Evolutionary conservation across 2,329 filamentous ascomycete species (phyloP).

Genomic region (Colletotrichum camelliae): DNA sequence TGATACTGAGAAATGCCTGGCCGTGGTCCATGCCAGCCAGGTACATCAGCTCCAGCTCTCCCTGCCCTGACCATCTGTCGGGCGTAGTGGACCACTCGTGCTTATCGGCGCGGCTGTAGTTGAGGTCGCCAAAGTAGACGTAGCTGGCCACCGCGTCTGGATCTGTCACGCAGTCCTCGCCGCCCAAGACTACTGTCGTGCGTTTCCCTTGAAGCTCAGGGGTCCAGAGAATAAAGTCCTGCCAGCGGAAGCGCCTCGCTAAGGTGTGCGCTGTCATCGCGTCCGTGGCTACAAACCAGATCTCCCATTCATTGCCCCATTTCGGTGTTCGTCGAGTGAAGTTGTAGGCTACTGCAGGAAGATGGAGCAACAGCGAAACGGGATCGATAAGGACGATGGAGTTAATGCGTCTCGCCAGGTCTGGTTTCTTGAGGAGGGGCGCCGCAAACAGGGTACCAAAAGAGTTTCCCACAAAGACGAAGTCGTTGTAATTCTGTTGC

Average conservation of each 20-base stretch:
- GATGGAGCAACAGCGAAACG: conserved; percentile 71
- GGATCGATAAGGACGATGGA: conserved; percentile 61
- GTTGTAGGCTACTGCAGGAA: conserved; percentile 75
- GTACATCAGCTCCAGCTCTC: conserved; percentile 29
- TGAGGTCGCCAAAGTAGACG: conserved; percentile 26
- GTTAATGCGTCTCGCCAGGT: conserved; percentile 49
- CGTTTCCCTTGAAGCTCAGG: conserved; percentile 57
- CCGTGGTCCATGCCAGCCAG: conserved; percentile 29
- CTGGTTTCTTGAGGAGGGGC: conserved; percentile 43
- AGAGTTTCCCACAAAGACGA: conserved; percentile 67
- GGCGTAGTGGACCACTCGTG: conserved; percentile 21
- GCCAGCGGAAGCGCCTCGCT: conserved; percentile 74
- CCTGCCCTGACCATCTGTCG: conserved; percentile 25
- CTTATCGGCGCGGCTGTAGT: conserved; percentile 18
- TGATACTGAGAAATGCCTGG: conserved; percentile 21
- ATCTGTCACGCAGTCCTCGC: conserved; percentile 27
- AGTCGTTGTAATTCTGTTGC: conserved; percentile 60
- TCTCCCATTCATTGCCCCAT: conserved; percentile 69
- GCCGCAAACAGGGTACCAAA: conserved; percentile 69
- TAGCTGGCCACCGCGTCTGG: conserved; percentile 29
- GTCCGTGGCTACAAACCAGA: conserved; percentile 76
- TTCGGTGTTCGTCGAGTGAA: conserved; percentile 62
- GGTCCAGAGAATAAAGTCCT: conserved; percentile 73
- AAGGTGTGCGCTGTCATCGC: conserved; percentile 69
- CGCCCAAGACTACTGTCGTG: conserved; percentile 27